phyloP scores from a whole-genome alignment of 2,329 filamentous ascomycete genomes.

The Colletotrichum eremochloae region DNA sequence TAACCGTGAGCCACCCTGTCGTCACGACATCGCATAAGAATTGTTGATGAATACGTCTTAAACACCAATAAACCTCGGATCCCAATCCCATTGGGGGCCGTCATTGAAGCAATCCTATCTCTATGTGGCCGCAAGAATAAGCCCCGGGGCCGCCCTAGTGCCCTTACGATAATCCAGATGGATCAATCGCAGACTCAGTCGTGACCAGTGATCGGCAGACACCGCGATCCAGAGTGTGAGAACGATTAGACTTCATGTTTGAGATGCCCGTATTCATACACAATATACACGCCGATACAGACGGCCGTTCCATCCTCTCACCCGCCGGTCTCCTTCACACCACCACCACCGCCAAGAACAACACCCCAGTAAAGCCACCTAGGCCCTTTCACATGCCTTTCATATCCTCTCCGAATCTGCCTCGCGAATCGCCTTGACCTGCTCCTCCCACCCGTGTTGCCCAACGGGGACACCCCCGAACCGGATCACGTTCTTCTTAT shows the following conservation, averaged over 20 bases:
- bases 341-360: background rate
- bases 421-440: constrained; percentile 63
- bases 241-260: constrained; percentile 29
- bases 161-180: background rate
- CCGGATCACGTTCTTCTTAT: constrained; percentile 86
- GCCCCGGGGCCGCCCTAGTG: background rate
- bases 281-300: constrained; percentile 41
- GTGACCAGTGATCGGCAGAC: background rate
- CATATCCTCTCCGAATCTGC: constrained; percentile 66
- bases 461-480: constrained; percentile 74
- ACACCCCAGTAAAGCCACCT: background rate
- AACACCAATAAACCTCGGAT: background rate
- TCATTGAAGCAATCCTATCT: background rate
- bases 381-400: constrained; percentile 34
- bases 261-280: constrained; percentile 43
- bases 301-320: constrained; percentile 15
- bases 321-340: background rate
- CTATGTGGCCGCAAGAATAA: too few species aligned
- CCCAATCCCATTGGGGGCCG: background rate
- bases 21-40: too few species aligned
- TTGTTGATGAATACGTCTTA: background rate
- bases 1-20: background rate
- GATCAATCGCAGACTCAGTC: background rate
- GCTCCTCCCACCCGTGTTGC: constrained; percentile 65
- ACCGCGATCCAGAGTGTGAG: background rate